Base-by-base conservation (phyloP, 1,139 yeast species). In the Diutina ranongensis region DNA sequence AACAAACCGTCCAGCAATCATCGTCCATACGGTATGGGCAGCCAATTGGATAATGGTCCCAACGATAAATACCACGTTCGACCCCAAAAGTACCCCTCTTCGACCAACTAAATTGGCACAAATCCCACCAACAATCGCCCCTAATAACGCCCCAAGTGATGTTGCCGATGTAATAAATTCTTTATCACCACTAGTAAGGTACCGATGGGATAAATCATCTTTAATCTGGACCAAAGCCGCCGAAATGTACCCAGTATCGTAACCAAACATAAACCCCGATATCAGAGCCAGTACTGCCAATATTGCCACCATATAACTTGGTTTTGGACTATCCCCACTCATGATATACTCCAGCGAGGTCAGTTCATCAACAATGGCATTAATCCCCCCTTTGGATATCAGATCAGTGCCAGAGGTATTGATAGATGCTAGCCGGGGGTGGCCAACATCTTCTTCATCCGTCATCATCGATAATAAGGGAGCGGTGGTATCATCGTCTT, bases 261-360 rank as follows among this genome's bases (percentile, higher is more conserved):
- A 89, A 52, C 97, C 97, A 64, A 88, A 89, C 87, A 89, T 80
- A 62, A 88, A 88, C 3, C 97, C 97, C 1, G 96, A 87, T 50
- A 89, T 81, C 42, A 38, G 42, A n/a, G 42, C 42, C 9, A 13
- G 16, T 13, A 38, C 32, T 7, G 42, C 42, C 28, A 38, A 25
- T 2, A 38, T 2, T 1, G 21, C 32, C 42, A 38, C 42, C 42
- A 38, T 38, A n/a, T 35, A 35, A 20, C 28, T 20, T n/a, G 40
- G 40, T 4, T 22, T 35, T 2, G 40, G 40, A 3, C 12, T 15
- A 4, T 9, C 34, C 15, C 31, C 31, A 12, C 31, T 27, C 31
- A 27, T 8, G 10, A 27, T 12, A 27, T 8, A 27, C 12, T 12
- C 31, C 8, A 8, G 10, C 8, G 31, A 8, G 12, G 8, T 12